Percentiles rank a stretch among this genome's conserved stretches.
phyloP scores from a whole-genome alignment of 192 early-diverging fungal species.

The Diversispora eburnea region DNA sequence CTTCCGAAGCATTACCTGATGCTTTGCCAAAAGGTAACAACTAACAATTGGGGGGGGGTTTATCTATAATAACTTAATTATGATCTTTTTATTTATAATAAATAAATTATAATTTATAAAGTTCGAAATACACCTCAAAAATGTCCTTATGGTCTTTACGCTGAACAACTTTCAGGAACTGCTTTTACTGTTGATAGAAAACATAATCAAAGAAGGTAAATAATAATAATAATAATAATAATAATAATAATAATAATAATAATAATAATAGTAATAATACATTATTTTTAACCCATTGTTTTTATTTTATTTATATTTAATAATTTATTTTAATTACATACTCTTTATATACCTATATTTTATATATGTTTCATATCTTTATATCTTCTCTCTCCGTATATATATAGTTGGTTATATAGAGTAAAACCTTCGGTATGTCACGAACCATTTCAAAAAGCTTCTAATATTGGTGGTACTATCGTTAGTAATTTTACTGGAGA shows the following conservation, averaged over 20 bases:
- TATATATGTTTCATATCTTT: no score
- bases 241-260: no score
- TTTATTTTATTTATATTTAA: no score
- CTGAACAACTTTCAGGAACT: conserved; percentile 91
- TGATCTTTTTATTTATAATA: neutral
- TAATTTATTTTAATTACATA: no score
- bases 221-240: neutral
- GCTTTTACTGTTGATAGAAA: conserved; percentile 82
- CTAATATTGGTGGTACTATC: conserved; percentile 35
- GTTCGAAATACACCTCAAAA: conserved; percentile 91
- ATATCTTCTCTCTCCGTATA: no score
- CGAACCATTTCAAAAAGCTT: conserved; percentile 54
- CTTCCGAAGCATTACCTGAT: conserved; percentile 73
- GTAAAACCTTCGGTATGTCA: conserved; percentile 90
- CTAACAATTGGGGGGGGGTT: no score
- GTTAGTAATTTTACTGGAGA: conserved; percentile 57
- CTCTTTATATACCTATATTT: no score
- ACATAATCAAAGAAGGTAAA: conserved; percentile 72
- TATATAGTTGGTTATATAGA: conserved; percentile 97
- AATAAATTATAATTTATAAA: conserved; percentile 21
- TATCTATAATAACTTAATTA: neutral
- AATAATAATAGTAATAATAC: no score
- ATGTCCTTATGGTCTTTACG: conserved; percentile 85
- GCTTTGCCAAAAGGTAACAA: conserved; percentile 74
- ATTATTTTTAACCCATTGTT: no score